Base-by-base conservation (phyloP, 805 yeast genomes). In the Zygosaccharomyces lentus region DNA sequence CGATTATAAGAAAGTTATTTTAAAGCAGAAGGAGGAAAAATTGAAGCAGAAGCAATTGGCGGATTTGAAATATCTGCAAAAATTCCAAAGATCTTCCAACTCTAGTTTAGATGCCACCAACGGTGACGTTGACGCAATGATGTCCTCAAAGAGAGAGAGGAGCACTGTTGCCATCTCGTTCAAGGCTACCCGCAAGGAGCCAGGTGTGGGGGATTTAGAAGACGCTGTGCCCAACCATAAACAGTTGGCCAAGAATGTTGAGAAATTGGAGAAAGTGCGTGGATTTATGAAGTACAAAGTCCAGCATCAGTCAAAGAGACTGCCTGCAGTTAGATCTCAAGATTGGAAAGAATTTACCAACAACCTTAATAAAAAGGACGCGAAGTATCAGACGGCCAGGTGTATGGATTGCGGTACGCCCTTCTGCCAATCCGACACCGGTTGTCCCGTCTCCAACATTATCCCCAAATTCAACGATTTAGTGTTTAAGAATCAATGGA, bases 321-420 rank as follows among this genome's bases (percentile, higher is more conserved):
- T 79, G 34, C 80, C 93, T 21, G 76, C 79, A 62, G 68, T 78
- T 23, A 81, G 99, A 69, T 75, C 88, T 46, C 76, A 77, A 59
- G 97, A 93, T 69, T 93, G 98, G 98, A 79, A 84, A 54, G 98
- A 91, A 70, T 76, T 91, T 66, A 81, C 95, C 9, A 70, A 80
- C 10, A 80, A 96, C 46, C 74, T 91, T 57, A 74, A 88, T 47
- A 85, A 87, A 69, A 89, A 85, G 43, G 98, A 93, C 56, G 82
- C 91, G 61, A 79, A 82, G 65, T 79, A 77, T 65, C 97, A 91
- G 73, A 87, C 98, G 48, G 96, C 98, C 12, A 81, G 99, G 69
- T 91, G 99, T 77, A 91, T 93, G 96, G 98, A 91, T 71, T 91
- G 99, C 76, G 99, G 99, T 75, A 95, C 93, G 58, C 99, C 99